A percentile compares a stretch with the other conserved stretches of the same genome.
phyloP scores from a whole-genome alignment of 2,329 filamentous ascomycete genomes.

The Tricladium varicosporioides region DNA sequence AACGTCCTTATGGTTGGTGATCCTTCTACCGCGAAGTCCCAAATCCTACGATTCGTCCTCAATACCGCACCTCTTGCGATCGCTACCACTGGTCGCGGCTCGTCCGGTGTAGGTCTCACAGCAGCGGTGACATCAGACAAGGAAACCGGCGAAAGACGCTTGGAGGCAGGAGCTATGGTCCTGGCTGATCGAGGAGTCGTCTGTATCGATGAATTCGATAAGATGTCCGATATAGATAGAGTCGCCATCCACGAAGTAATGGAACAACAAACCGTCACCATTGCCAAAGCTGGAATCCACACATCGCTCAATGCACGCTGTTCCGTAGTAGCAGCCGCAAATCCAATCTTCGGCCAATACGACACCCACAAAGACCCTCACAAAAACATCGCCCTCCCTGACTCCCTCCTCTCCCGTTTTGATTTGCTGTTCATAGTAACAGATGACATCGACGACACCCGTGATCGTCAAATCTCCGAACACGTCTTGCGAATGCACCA shows the following conservation, averaged over 20 bases:
- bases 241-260: slow-evolving; percentile 99
- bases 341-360: slow-evolving; percentile 97
- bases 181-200: slow-evolving; percentile 95
- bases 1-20: slow-evolving; percentile 99
- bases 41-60: slow-evolving; percentile 91
- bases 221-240: slow-evolving; percentile 98
- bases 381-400: slow-evolving; percentile 95
- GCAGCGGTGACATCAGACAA: slow-evolving; percentile 96
- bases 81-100: slow-evolving; percentile 93
- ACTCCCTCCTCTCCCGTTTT: slow-evolving; percentile 96
- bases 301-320: slow-evolving; percentile 95
- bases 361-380: slow-evolving; percentile 98
- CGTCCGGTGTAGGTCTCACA: slow-evolving; percentile 95
- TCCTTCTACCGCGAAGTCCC: slow-evolving; percentile 97
- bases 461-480: slow-evolving; percentile 89
- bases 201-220: slow-evolving; percentile 99
- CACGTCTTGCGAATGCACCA: slow-evolving; percentile 97
- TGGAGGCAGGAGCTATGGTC: slow-evolving; percentile 98
- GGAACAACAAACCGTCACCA: slow-evolving; percentile 99
- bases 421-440: slow-evolving; percentile 97
- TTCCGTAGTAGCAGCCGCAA: slow-evolving; percentile 93
- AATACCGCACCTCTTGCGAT: slow-evolving; percentile 97
- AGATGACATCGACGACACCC: slow-evolving; percentile 93
- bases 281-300: slow-evolving; percentile 97
- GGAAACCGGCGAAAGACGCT: slow-evolving; percentile 89